These are phyloP conservation scores for Vitis cinerea DNA, from an alignment of 164 flowering plant species.

Conservation along the genomic window DNA sequence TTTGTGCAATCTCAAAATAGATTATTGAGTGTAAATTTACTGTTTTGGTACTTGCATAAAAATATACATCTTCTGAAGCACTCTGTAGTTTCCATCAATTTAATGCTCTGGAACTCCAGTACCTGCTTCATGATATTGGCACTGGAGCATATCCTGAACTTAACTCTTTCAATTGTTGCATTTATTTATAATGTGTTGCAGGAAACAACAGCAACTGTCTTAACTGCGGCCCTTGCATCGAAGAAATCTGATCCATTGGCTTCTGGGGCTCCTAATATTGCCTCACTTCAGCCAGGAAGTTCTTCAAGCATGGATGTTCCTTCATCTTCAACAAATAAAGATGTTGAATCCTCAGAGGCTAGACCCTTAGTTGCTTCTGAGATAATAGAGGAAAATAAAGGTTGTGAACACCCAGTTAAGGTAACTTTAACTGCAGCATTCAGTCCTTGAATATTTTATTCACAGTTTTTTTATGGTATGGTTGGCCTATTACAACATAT, in stretches of 20 bases:
- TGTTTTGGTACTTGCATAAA: too few species aligned
- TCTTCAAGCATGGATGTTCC: conserved; percentile 29
- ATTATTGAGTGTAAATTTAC: too few species aligned
- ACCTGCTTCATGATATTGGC: background rate
- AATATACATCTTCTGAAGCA: background rate
- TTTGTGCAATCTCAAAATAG: too few species aligned
- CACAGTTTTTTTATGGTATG: background rate
- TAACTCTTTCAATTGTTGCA: background rate
- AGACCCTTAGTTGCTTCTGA: conserved; percentile 19
- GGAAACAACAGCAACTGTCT: conserved; percentile 73
- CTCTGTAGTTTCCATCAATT: background rate
- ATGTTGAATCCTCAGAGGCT: conserved; percentile 21
- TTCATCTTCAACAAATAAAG: conserved; percentile 22
- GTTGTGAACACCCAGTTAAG: conserved; percentile 19
- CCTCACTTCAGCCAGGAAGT: conserved; percentile 30
- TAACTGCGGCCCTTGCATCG: conserved; percentile 72
- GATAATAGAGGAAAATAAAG: conserved; percentile 17
- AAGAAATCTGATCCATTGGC: conserved; percentile 33
- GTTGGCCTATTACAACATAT: background rate
- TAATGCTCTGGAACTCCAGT: background rate
- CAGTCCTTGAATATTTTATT: background rate
- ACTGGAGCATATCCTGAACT: background rate
- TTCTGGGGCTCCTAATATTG: conserved; percentile 29
- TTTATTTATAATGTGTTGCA: conserved; percentile 21
- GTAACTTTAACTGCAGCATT: conserved; percentile 13